Evolutionary conservation across 2,329 filamentous ascomycete genomes (phyloP), one percentile per base, ranked within the genome.

Genomic region (Huntiella bhutanensis): DNA sequence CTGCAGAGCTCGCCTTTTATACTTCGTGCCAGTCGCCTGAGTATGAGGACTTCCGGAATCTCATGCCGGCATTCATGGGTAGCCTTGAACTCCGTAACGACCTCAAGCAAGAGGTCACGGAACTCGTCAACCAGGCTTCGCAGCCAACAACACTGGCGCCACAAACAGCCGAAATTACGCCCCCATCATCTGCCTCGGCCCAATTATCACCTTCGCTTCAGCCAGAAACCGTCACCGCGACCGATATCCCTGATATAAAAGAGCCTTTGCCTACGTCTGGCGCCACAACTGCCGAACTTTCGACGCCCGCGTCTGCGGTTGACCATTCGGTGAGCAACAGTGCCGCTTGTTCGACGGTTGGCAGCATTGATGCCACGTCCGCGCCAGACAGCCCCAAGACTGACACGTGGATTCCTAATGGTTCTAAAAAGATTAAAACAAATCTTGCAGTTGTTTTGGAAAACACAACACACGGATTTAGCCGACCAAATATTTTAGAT

Each of bases 1-100:
- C 76, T 52, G 70, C 77, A 52, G 91, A 98, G 64, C 76, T 96
- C 55, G 71, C 77, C 39, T 98, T 98, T 62, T 98, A 98, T 68
- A 75, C 94, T 59, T 74, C 76, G 35, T 78, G 77, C 22, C 63
- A 70, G 16, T 80, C 93, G 57, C 74, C 77, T 28, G 75, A 79
- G 2, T 45, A 50, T 41, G 45, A 50, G 12, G 49, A 48, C 17
- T 84, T 96, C 55, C 73, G 77, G 43, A 73, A 78, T 17, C 73
- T 88, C 55, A 88, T 96, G 69, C 88, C 91, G 40, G 70, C 75
- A 4, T 96, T 78, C 62, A 75, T 93, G 62, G 91, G 91, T 50
- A 82, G 77, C 2, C 68, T 98, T 42, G 64, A 68, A 22, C 73
- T 93, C n/a, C 73, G 71, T 52, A 67, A 77, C 41, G 65, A 66